Percentiles rank a stretch among this genome's conserved stretches.
These are phyloP conservation scores for Xylariaceae sp. DNA, from an alignment of 2,329 filamentous ascomycete species.

Conservation along the genomic window DNA sequence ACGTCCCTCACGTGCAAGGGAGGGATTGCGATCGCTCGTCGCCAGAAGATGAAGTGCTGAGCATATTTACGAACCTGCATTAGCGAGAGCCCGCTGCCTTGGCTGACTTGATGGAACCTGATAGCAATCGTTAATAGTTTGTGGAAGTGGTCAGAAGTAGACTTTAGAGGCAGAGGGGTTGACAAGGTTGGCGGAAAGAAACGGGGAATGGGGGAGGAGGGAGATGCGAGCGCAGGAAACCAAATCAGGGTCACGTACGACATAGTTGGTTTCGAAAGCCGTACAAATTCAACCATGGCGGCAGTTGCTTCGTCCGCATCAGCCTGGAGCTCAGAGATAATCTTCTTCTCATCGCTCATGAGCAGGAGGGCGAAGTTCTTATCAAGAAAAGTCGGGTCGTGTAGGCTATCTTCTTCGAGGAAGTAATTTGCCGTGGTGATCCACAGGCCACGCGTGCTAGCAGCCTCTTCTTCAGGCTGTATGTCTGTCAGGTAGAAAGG, in stretches of 20 bases:
- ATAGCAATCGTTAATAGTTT: background rate
- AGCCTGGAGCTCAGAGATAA: conserved; percentile 66
- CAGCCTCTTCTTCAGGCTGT: conserved; percentile 57
- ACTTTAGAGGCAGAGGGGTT: background rate
- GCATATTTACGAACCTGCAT: conserved; percentile 81
- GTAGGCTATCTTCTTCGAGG: conserved; percentile 59
- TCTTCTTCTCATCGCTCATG: conserved; percentile 72
- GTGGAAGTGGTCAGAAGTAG: background rate
- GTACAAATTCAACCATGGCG: conserved; percentile 75
- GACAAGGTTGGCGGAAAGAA: background rate
- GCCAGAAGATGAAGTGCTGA: conserved; percentile 93
- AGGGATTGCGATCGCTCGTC: conserved; percentile 83
- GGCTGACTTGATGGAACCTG: conserved; percentile 62
- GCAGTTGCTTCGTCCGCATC: conserved; percentile 71
- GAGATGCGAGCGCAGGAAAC: too few species aligned
- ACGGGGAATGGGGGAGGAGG: background rate
- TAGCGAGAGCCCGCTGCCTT: conserved; percentile 66
- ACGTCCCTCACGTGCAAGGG: conserved; percentile 84
- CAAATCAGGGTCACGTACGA: conserved; percentile 41
- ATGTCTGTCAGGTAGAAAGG: conserved; percentile 68
- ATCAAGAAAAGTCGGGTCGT: conserved; percentile 65
- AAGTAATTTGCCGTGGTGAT: conserved; percentile 80
- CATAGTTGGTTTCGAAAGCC: conserved; percentile 63
- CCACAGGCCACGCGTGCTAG: conserved; percentile 70
- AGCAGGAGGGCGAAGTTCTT: conserved; percentile 84